Base-by-base conservation (phyloP, 345 rosid species). In the Camelina sativa region DNA sequence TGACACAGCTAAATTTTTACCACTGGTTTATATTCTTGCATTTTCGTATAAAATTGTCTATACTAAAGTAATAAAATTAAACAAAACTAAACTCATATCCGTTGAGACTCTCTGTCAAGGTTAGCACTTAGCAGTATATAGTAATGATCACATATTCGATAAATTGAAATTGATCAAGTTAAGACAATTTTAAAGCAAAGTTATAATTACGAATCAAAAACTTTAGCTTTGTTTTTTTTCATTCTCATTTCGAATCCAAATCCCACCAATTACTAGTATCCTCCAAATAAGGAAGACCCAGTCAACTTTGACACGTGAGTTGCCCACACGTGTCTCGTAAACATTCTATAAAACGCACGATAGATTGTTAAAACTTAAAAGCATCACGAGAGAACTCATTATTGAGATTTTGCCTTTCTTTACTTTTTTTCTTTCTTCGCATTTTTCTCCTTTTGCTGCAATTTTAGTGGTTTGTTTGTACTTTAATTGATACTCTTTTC, bases 301-400 rank as follows among this genome's bases (percentile, higher is more conserved):
- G 54, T 48, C 23, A 17, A 48, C 54, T 47, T 28, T 12, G 59
- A 48, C 72, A 65, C 78, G 72, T 66, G 72, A 15, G 1, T 47
- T 10, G 5, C 35, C 30, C 67, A 57, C 78, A 58, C 61, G 67
- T 74, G 66, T 58, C 47, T 17, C 43, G 37, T 22, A n/a, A n/a
- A 74, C 59, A 56, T 55, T 74, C 50, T 55, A 56, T 20, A 65
- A 63, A 32, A 41, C 60, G 66, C 76, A 72, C 30, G 23, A 72
- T 22, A 25, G 48, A 17, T n/a, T 35, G 38, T 17, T 35, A 46
- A 23, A 23, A 22, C 23, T 23, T 23, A 23, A 4, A 72, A 40
- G 55, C 34, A 13, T 63, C 76, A 73, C 76, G 76, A 32, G 70
- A 32, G 64, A 4, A 37, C 53, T 73, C 76, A 30, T 63, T 7